phyloP scores from a whole-genome alignment of 805 yeast species.

The Lipomyces spencermartinsiae region DNA sequence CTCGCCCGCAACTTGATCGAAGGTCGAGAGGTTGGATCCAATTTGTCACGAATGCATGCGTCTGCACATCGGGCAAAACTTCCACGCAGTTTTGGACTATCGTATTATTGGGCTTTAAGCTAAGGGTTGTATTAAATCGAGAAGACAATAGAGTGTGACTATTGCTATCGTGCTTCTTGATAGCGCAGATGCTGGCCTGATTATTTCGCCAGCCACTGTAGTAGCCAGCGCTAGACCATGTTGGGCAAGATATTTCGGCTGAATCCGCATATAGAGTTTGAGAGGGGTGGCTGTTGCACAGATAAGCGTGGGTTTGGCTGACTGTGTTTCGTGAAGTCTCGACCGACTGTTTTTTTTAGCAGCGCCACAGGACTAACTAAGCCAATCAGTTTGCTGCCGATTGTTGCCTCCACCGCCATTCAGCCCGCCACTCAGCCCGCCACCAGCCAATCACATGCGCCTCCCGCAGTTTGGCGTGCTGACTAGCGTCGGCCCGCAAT shows the following conservation, averaged over 20 bases:
- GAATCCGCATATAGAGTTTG: background rate
- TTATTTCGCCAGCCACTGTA: background rate
- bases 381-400: background rate
- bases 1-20: too few species aligned
- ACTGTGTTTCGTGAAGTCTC: background rate
- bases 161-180: background rate
- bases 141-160: too few species aligned
- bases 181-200: background rate
- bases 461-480: background rate
- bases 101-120: too few species aligned
- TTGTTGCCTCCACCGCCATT: background rate
- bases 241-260: background rate
- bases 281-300: background rate
- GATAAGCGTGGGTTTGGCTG: background rate
- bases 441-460: slow-evolving; percentile 1
- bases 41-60: too few species aligned
- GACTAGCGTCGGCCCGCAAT: background rate
- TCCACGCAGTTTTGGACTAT: too few species aligned
- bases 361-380: background rate
- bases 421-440: too few species aligned
- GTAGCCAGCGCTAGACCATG: background rate
- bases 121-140: too few species aligned
- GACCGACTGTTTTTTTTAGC: background rate
- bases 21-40: too few species aligned
- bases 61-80: too few species aligned